Evolutionary conservation across 768 basidiomycete species (phyloP).

Genomic region (Mycena amicta): DNA sequence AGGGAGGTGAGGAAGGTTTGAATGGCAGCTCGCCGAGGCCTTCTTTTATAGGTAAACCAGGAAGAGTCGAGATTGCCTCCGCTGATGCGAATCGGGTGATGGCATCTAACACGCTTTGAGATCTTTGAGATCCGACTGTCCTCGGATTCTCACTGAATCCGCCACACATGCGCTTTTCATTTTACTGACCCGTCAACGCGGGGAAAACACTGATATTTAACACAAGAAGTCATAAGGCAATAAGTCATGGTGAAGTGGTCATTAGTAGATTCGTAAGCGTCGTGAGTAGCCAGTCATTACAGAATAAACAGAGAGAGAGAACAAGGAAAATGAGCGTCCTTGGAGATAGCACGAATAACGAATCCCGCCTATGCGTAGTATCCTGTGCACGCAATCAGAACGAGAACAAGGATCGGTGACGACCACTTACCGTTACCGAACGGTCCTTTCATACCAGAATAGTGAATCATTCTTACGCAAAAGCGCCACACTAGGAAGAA

Average conservation of each 20-base stretch:
- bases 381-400: conserved; percentile 37
- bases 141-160: conserved; percentile 15
- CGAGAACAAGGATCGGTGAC: conserved; percentile 21
- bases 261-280: conserved; percentile 34
- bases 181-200: conserved; percentile 3
- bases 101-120: too few species aligned
- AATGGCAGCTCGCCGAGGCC: too few species aligned
- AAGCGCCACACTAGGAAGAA: conserved; percentile 76
- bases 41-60: too few species aligned
- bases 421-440: conserved; percentile 58
- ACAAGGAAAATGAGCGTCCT: conserved; percentile 31
- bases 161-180: conserved; percentile 22
- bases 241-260: conserved; percentile 34
- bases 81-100: conserved; percentile 1
- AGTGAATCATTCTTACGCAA: conserved; percentile 70
- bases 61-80: too few species aligned
- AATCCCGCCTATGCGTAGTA: conserved; percentile 49
- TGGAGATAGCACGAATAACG: conserved; percentile 17
- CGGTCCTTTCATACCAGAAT: conserved; percentile 63
- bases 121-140: too few species aligned
- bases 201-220: conserved; percentile 19
- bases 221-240: conserved; percentile 25
- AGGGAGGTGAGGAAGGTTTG: conserved; percentile 26
- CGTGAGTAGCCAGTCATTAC: conserved; percentile 34
- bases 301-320: conserved; percentile 31